These are phyloP conservation scores for Heterobasidion occidentale DNA, from an alignment of 1,284 basidiomycete species.

Conservation along the genomic window DNA sequence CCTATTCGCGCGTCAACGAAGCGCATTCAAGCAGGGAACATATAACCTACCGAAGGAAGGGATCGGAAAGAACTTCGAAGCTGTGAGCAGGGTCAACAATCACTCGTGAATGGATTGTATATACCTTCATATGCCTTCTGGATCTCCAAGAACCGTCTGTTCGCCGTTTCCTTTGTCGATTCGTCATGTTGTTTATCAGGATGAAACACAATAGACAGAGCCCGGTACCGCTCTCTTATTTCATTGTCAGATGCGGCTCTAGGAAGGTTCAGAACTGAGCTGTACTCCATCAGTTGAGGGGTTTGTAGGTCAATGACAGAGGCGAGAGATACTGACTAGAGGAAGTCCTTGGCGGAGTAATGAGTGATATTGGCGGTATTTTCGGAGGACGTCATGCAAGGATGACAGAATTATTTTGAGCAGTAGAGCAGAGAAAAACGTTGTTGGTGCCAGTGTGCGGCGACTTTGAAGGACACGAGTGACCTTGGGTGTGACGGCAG, in stretches of 20 bases:
- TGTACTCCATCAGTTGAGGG: conserved; percentile 14
- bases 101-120: conserved; percentile 7
- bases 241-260: conserved; percentile 55
- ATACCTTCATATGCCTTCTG: conserved; percentile 74
- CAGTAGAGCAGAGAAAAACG: too few relatives aligned
- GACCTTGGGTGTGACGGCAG: too few relatives aligned
- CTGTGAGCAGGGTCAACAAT: conserved; percentile 7
- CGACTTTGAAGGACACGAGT: too few relatives aligned
- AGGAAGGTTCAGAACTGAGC: conserved; percentile 64
- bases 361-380: too few relatives aligned
- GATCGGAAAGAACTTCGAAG: conserved; percentile 61
- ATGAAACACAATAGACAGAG: conserved; percentile 74
- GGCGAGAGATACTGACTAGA: conserved; percentile 9
- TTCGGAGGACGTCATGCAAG: too few relatives aligned
- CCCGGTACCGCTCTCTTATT: conserved; percentile 65
- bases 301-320: neutral
- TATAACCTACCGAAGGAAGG: conserved; percentile 52
- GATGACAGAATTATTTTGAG: too few relatives aligned
- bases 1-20: conserved; percentile 14
- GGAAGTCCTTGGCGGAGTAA: conserved; percentile 6
- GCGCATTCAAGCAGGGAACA: conserved; percentile 4
- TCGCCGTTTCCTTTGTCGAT: conserved; percentile 48
- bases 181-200: conserved; percentile 77
- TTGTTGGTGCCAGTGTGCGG: too few relatives aligned
- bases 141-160: conserved; percentile 62